Evolutionary conservation across 441 rosid species (phyloP), one percentile per base, ranked within the genome.

Genomic region (Croton setiger): DNA sequence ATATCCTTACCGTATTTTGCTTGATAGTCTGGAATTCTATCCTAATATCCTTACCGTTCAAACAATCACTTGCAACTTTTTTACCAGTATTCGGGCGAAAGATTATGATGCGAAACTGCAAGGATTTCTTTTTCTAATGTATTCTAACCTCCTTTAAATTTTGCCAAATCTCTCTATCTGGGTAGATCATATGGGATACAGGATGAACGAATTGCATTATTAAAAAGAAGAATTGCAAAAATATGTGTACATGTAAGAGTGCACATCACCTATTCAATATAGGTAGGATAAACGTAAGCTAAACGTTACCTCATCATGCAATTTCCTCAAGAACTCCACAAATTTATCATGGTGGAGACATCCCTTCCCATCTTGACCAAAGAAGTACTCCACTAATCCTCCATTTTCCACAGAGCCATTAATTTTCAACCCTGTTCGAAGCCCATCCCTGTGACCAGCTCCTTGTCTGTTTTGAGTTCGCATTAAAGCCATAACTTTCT

Each of bases 401-500:
- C 99, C 99, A 74, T 92, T 77, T 61, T 74, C 92, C 4, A 95
- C 96, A 72, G 87, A 77, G 67, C 91, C 93, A 23, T 69, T 61
- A 73, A 84, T 83, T 73, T 82, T 90, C 35, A 88, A 75, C 52
- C 95, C 93, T 41, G 73, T 68, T n/a, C 96, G 88, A 71, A 58
- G 82, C 27, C 98, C 98, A 71, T 87, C 86, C 70, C 84, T 85
- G 63, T 90, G 88, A 17, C 61, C 76, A 66, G 82, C 79, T 65
- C 98, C 98, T 83, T 92, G 98, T 68, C 96, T 79, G 74, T 86
- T 85, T 54, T 86, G 90, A 70, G 87, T 75, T 74, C 98, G 84
- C 97, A 93, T 93, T 73, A 93, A 82, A 43, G 82, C 79, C 96
- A 91, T 91, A 68, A 93, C 97, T 69, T 82, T 89, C 87, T 89